phyloP scores from a whole-genome alignment of 2,329 filamentous ascomycete genomes.

The Cercospora sp. region DNA sequence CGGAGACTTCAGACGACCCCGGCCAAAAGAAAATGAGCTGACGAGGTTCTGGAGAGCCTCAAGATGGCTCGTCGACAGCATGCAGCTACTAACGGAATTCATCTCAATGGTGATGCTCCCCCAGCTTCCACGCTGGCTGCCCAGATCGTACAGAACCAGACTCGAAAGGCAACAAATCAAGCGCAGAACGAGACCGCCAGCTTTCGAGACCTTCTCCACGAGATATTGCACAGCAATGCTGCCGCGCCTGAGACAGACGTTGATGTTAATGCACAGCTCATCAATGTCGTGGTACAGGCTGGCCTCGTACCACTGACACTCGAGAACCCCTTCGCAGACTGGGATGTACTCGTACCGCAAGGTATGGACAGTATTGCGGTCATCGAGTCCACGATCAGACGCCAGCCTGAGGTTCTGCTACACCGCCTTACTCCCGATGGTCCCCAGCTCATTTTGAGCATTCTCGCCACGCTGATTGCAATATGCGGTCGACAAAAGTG shows the following conservation, averaged over 20 bases:
- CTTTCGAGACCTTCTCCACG: slow-evolving; percentile 71
- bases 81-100: slow-evolving; percentile 13
- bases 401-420: slow-evolving; percentile 69
- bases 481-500: slow-evolving; percentile 47
- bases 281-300: slow-evolving; percentile 79
- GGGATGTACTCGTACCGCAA: slow-evolving; percentile 57
- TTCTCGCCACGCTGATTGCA: slow-evolving; percentile 55
- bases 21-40: slow-evolving; percentile 9
- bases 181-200: slow-evolving; percentile 51
- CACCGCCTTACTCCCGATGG: slow-evolving; percentile 37
- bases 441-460: slow-evolving; percentile 55
- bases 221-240: slow-evolving; percentile 52
- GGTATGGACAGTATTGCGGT: slow-evolving; percentile 74
- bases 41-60: slow-evolving; percentile 7
- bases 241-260: slow-evolving; percentile 62
- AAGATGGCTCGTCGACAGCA: slow-evolving; percentile 43
- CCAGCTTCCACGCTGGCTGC: slow-evolving; percentile 81
- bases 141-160: slow-evolving; percentile 77
- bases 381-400: slow-evolving; percentile 70
- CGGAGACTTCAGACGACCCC: neutral
- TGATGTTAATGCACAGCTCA: slow-evolving; percentile 78
- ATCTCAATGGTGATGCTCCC: slow-evolving; percentile 39
- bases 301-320: slow-evolving; percentile 69
- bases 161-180: slow-evolving; percentile 56
- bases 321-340: slow-evolving; percentile 67